Conservation (phyloP, 306 rosid species). For the Medicago ruthenica region DNA sequence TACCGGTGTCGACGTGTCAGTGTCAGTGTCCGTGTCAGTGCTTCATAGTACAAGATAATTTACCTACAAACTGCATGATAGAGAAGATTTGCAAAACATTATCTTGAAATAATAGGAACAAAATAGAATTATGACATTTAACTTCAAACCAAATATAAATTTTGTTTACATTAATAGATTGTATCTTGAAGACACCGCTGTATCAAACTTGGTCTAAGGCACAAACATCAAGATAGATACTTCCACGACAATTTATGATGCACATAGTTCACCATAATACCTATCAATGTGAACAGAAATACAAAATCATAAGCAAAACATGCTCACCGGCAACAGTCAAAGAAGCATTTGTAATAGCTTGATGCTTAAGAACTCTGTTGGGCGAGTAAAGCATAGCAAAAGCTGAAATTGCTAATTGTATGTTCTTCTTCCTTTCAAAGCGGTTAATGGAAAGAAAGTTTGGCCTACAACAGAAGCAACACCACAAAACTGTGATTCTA, state of each 20-base stretch:
- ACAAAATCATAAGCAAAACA: conserved; percentile 24
- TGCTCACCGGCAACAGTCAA: conserved; percentile 77
- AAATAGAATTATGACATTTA: background rate
- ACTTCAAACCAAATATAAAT: conserved; percentile 3
- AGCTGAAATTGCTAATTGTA: conserved; percentile 83
- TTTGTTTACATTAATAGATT: background rate
- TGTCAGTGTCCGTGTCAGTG: no score
- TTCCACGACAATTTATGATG: conserved; percentile 22
- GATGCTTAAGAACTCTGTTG: conserved; percentile 51
- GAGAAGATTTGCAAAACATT: conserved; percentile 23
- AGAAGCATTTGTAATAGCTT: conserved; percentile 60
- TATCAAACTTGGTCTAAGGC: conserved; percentile 17
- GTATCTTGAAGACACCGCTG: conserved; percentile 7
- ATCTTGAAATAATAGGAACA: conserved; percentile 18
- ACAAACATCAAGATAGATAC: conserved; percentile 34
- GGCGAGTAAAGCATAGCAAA: conserved; percentile 65
- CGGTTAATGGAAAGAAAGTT: conserved; percentile 89
- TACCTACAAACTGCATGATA: background rate
- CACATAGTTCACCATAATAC: conserved; percentile 21
- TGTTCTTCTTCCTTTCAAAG: conserved; percentile 87
- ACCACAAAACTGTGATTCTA: conserved; percentile 12
- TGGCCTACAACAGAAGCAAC: conserved; percentile 50
- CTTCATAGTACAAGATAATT: background rate
- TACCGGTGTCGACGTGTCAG: no score
- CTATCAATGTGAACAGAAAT: conserved; percentile 1